phyloP scores from a whole-genome alignment of 2,329 filamentous ascomycete genomes.

The Penicillium thymicola region DNA sequence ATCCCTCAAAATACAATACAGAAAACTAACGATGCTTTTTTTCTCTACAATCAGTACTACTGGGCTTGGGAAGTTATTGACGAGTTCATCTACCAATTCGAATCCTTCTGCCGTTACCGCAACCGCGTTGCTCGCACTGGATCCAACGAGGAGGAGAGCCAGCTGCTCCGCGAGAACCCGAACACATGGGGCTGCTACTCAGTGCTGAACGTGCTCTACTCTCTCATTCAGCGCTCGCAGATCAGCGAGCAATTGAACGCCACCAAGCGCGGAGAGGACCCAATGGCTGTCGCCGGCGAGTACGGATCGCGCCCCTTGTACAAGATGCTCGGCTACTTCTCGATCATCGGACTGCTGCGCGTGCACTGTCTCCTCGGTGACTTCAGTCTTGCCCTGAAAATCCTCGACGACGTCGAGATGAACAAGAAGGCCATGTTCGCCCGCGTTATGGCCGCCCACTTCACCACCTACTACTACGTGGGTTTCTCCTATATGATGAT shows the following conservation, averaged over 20 bases:
- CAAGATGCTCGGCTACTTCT: slow-evolving; percentile 98
- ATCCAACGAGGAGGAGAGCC: slow-evolving; percentile 88
- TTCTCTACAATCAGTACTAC: slow-evolving; percentile 66
- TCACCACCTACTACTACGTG: slow-evolving; percentile 99
- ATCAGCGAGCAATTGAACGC: slow-evolving; percentile 96
- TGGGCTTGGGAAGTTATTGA: slow-evolving; percentile 99
- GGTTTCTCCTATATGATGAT: slow-evolving; percentile 99
- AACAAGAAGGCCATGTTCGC: slow-evolving; percentile 99
- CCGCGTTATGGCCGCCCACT: slow-evolving; percentile 98
- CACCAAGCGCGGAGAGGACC: slow-evolving; percentile 91
- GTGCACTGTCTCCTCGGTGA: slow-evolving; percentile 96
- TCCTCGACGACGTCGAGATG: slow-evolving; percentile 97
- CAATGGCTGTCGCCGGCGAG: slow-evolving; percentile 81
- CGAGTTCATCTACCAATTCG: slow-evolving; percentile 99
- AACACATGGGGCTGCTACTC: slow-evolving; percentile 99
- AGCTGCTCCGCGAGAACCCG: slow-evolving; percentile 89
- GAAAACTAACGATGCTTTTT: slow-evolving; percentile 11
- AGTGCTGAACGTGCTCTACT: slow-evolving; percentile 98
- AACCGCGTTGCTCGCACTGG: slow-evolving; percentile 78
- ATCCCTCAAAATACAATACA: background rate
- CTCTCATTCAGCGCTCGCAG: slow-evolving; percentile 94
- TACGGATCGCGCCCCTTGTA: slow-evolving; percentile 94
- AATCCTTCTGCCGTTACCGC: slow-evolving; percentile 97
- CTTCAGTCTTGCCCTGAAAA: slow-evolving; percentile 97
- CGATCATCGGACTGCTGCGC: slow-evolving; percentile 92